Conservation (phyloP, 208 protist genomes). For the Herpetomonas tarakana region DNA sequence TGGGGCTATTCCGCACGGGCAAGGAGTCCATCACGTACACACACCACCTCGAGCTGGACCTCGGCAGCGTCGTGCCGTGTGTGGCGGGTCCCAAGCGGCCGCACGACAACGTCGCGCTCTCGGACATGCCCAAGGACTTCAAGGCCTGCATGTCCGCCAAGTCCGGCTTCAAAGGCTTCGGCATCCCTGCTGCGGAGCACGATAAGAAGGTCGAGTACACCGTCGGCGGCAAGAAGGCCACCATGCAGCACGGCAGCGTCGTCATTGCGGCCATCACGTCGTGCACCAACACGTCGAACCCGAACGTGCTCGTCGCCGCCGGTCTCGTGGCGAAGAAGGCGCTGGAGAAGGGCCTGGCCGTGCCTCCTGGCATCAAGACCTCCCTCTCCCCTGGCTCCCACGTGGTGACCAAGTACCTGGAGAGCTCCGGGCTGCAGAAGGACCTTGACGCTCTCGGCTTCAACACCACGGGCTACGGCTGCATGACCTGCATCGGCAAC, state of each 20-base stretch:
- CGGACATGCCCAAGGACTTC: slow-evolving; percentile 93
- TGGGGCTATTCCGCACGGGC: slow-evolving; percentile 82
- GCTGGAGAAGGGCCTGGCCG: slow-evolving; percentile 85
- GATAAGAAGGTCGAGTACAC: slow-evolving; percentile 75
- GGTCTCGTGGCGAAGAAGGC: slow-evolving; percentile 94
- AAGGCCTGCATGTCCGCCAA: slow-evolving; percentile 83
- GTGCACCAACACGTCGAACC: slow-evolving; percentile 97
- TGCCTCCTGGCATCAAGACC: slow-evolving; percentile 93
- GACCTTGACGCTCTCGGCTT: slow-evolving; percentile 90
- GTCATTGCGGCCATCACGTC: slow-evolving; percentile 96
- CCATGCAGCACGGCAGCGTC: slow-evolving; percentile 92
- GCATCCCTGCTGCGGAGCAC: slow-evolving; percentile 75
- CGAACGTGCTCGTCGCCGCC: slow-evolving; percentile 93
- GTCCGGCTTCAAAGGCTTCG: slow-evolving; percentile 96
- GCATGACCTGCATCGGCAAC: slow-evolving; percentile 98
- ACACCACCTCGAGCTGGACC: slow-evolving; percentile 90
- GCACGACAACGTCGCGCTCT: slow-evolving; percentile 93
- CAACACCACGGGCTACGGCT: slow-evolving; percentile 93
- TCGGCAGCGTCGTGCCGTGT: slow-evolving; percentile 85
- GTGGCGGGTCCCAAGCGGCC: slow-evolving; percentile 95
- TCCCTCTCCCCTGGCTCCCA: slow-evolving; percentile 94
- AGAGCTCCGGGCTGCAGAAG: slow-evolving; percentile 79
- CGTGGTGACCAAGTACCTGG: slow-evolving; percentile 95
- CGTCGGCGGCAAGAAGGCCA: slow-evolving; percentile 71
- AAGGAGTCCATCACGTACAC: slow-evolving; percentile 84